Evolutionary conservation across 2,329 filamentous ascomycete genomes (phyloP), one percentile per base, ranked within the genome.

Genomic region (Sporothrix brunneoviolacea): DNA sequence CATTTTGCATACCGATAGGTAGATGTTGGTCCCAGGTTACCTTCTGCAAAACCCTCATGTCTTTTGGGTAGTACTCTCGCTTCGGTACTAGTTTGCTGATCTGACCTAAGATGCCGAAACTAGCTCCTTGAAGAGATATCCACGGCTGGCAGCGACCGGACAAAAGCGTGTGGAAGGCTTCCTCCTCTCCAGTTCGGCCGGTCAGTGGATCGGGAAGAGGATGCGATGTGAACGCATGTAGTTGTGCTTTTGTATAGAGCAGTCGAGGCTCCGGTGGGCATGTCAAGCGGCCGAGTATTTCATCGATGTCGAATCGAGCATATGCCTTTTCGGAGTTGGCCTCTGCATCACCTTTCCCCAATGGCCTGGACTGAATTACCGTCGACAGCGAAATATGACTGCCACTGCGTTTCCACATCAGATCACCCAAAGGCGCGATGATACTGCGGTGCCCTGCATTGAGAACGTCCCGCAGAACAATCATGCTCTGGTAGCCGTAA

Each of bases 201-300:
- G 81, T 85, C 0, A 86, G 67, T 0, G 68, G 63, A 58, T 86
- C 83, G 0, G 77, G 73, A 0, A 85, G 32, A 0, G 73, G 57
- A 28, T 74, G 78, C 0, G 82, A 82, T 0, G 83, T 86, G 4
- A 73, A 63, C 0, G 82, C 83, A 58, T 87, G 83, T 1, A 81
- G 61, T 4, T 73, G 62, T 0, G 80, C 80, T 57, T 82, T 84
- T 1, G 66, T 66, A 50, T 81, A 82, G 0, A 80, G 63, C 0
- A 82, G 62, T 0, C 60, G 60, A 0, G 77, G 77, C 40, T 85
- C 82, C 0, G 76, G 65, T 0, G 81, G 69, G 33, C 80, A 83
- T 3, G 76, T 70, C 0, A 87, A 61, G 1, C 77, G 70, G 0
- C 76, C 73, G 2, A 87, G 67, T 0, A 76, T 59, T 1, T 69